Evolutionary conservation across 2,329 filamentous ascomycete species (phyloP).

Genomic region (Blastomyces gilchristii): DNA sequence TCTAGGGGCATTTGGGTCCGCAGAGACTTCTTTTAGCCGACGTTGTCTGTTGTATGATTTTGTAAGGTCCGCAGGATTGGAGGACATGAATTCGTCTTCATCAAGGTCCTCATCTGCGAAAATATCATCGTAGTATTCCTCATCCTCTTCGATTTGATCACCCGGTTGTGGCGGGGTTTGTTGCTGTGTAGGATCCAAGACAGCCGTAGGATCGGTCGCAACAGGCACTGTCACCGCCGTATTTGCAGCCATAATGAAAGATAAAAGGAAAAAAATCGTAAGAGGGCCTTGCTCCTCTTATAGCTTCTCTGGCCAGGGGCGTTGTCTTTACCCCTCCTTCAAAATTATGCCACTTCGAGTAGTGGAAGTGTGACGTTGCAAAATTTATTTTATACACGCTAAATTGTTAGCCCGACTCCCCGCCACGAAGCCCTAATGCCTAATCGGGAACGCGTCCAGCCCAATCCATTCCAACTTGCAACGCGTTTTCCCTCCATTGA

Average conservation of each 20-base stretch:
- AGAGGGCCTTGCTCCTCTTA: not conserved
- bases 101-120: constrained; percentile 45
- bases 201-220: not conserved
- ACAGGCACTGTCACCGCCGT: not conserved
- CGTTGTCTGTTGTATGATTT: constrained; percentile 83
- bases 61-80: constrained; percentile 58
- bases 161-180: constrained; percentile 29
- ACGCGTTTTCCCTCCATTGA: constrained; percentile 3
- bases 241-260: constrained; percentile 4
- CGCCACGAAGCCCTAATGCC: constrained; percentile 13
- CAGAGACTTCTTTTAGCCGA: constrained; percentile 48
- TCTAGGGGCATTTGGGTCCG: constrained; percentile 41
- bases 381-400: constrained; percentile 1
- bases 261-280: not conserved
- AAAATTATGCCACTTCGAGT: not conserved
- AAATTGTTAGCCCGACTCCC: constrained; percentile 13
- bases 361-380: constrained; percentile 11
- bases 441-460: constrained; percentile 14
- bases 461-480: not conserved
- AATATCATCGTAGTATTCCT: constrained; percentile 53
- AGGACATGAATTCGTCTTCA: constrained; percentile 46
- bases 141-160: constrained; percentile 43
- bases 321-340: not conserved
- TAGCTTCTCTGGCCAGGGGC: not conserved
- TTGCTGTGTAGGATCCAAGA: constrained; percentile 20